Evolutionary conservation across 495 filamentous ascomycete species (phyloP).

Genomic region (Apiosordaria backusii): DNA sequence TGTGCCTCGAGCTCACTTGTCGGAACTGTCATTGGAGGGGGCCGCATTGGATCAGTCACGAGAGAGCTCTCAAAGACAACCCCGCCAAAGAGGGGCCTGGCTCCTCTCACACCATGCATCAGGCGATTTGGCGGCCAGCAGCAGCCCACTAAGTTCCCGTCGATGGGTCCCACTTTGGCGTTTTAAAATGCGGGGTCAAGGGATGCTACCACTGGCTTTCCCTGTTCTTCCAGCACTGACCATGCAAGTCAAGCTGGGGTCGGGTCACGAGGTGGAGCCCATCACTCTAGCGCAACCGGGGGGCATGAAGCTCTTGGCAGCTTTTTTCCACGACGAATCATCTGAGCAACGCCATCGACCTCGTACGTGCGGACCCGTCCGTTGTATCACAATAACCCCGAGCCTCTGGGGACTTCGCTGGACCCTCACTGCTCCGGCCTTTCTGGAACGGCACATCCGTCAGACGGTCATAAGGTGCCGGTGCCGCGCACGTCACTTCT

Average conservation of each 20-base stretch:
- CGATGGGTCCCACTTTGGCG: constrained; percentile 13
- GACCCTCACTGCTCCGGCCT: background rate
- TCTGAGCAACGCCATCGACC: background rate
- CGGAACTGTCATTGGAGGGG: constrained; percentile 4
- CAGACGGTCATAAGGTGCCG: background rate
- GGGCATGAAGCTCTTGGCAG: background rate
- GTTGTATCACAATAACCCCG: background rate
- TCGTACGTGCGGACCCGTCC: background rate
- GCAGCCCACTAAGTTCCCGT: constrained; percentile 19
- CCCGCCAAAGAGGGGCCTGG: constrained; percentile 24
- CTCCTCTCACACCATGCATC: constrained; percentile 20
- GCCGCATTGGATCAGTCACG: constrained; percentile 22
- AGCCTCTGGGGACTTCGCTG: background rate
- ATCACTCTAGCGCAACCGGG: constrained; percentile 4
- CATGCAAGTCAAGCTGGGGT: constrained; percentile 14
- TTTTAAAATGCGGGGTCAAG: constrained; percentile 18
- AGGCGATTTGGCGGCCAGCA: constrained; percentile 11
- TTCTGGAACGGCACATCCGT: background rate
- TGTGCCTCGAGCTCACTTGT: constrained; percentile 9
- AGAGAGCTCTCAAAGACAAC: constrained; percentile 19
- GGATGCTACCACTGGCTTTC: background rate
- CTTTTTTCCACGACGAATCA: background rate
- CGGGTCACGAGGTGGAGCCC: constrained; percentile 18
- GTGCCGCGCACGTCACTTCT: background rate
- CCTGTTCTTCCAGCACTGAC: constrained; percentile 18